Evolutionary conservation across 2,329 filamentous ascomycete genomes (phyloP).

Genomic region (Aspergillus sp.): DNA sequence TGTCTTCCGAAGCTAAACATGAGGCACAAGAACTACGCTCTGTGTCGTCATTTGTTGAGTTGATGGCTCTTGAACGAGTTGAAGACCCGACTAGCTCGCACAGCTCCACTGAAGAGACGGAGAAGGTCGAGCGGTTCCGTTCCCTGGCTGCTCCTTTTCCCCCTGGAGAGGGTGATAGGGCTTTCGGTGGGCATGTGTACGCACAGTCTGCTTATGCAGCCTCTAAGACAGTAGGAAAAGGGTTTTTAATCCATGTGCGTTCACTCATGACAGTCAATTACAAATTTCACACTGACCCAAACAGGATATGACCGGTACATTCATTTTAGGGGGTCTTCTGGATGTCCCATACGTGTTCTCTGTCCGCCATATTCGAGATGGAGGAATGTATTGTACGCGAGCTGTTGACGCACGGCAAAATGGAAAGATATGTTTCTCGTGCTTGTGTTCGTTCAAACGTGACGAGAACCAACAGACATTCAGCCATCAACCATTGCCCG

Average conservation of each 20-base stretch:
- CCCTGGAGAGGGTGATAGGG: conserved; percentile 37
- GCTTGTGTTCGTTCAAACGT: conserved; percentile 50
- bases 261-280: no score
- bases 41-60: conserved; percentile 20
- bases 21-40: conserved; percentile 7
- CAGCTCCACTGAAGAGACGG: conserved; percentile 11
- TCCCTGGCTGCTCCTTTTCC: conserved; percentile 32
- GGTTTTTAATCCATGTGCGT: conserved; percentile 49
- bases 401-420: conserved; percentile 49
- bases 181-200: conserved; percentile 55
- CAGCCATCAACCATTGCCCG: conserved; percentile 25
- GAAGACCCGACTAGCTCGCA: conserved; percentile 7
- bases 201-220: conserved; percentile 56
- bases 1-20: conserved; percentile 10
- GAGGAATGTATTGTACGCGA: conserved; percentile 49
- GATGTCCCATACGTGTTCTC: conserved; percentile 48
- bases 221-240: conserved; percentile 47
- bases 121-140: conserved; percentile 26
- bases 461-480: conserved; percentile 28
- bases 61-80: conserved; percentile 29
- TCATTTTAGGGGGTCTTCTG: conserved; percentile 44
- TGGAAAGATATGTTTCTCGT: conserved; percentile 48
- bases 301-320: conserved; percentile 51
- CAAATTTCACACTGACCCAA: no score
- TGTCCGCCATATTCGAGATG: conserved; percentile 48